Conservation (phyloP, 768 basidiomycete genomes). For the Xanthoconium purpureum region DNA sequence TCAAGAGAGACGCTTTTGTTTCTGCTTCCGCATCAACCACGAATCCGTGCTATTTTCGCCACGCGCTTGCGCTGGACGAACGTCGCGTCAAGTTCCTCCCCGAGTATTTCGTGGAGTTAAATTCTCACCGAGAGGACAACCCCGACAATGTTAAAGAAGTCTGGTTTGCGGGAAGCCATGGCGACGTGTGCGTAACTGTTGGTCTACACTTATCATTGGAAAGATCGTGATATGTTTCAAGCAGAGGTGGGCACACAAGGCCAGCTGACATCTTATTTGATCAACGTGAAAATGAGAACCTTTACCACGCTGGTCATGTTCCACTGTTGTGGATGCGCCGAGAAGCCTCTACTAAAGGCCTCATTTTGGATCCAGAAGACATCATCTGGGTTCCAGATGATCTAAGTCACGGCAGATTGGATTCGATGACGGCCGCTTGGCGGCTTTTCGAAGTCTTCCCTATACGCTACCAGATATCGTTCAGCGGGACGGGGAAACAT, state of each 20-base stretch:
- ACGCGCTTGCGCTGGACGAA: slow-evolving; percentile 15
- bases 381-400: slow-evolving; percentile 4
- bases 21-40: slow-evolving; percentile 3
- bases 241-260: background rate
- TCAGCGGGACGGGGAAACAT: background rate
- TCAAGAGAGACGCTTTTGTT: slow-evolving; percentile 1
- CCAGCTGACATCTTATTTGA: background rate
- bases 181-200: slow-evolving; percentile 5
- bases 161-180: slow-evolving; percentile 11
- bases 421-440: background rate
- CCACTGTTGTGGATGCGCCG: slow-evolving; percentile 9
- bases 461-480: slow-evolving; percentile 2
- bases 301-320: slow-evolving; percentile 2
- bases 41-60: slow-evolving; percentile 13
- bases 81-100: slow-evolving; percentile 14
- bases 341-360: slow-evolving; percentile 4
- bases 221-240: too few relatives aligned
- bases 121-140: background rate
- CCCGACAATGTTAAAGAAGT: slow-evolving; percentile 6
- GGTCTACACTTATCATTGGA: background rate
- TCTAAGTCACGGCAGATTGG: background rate
- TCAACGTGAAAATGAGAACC: too few relatives aligned
- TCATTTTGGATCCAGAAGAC: background rate
- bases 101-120: slow-evolving; percentile 11
- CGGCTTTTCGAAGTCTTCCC: background rate